Base-by-base conservation (phyloP, 1,284 basidiomycete species). In the Volvariella surrecta region DNA sequence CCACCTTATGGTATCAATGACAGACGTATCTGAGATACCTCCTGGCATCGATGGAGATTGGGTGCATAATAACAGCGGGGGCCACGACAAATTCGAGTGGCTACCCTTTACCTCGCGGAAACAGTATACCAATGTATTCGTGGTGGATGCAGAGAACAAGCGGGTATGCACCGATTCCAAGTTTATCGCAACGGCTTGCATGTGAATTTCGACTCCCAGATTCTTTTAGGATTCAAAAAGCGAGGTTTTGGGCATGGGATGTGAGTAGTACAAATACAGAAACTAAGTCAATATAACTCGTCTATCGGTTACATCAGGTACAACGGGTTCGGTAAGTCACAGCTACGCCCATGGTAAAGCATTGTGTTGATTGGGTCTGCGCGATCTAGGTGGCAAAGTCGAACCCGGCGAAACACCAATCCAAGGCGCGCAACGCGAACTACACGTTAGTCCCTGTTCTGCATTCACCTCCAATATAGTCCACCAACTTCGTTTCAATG, bases 191-290 rank as follows among this genome's bases (percentile, higher is more conserved):
- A 22, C 22, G 31, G 24, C 16, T 43, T 15, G 21, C 21, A 20
- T 28, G 17, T 38, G 11, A 8, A 43, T 22, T 4, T 22, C 42
- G 15, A 48, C 34, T 22, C 3, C 37, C 24, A 59, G 58, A 64
- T 86, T 4, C 62, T 87, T 1, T 66, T 88, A 0, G 83, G 84
- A 3, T 68, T 70, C 50, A 88, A 88, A 60, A 84, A 83, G 55
- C 67, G 84, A 28, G 84, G 83, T 1, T 76, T 85, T 52, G 84
- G 82, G 2, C n/a, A n/a, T n/a, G n/a, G n/a, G n/a, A n/a, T n/a
- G n/a, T n/a, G n/a, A n/a, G n/a, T n/a, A n/a, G n/a, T n/a, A n/a
- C n/a, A n/a, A n/a, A n/a, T n/a, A n/a, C n/a, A n/a, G n/a, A n/a
- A n/a, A n/a, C n/a, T n/a, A 58, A 64, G 31, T 66, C 70, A 45